A percentile compares a stretch with the other conserved stretches of the same genome.
phyloP scores from a whole-genome alignment of 106 monocot species.

The Phalaenopsis equestris region DNA sequence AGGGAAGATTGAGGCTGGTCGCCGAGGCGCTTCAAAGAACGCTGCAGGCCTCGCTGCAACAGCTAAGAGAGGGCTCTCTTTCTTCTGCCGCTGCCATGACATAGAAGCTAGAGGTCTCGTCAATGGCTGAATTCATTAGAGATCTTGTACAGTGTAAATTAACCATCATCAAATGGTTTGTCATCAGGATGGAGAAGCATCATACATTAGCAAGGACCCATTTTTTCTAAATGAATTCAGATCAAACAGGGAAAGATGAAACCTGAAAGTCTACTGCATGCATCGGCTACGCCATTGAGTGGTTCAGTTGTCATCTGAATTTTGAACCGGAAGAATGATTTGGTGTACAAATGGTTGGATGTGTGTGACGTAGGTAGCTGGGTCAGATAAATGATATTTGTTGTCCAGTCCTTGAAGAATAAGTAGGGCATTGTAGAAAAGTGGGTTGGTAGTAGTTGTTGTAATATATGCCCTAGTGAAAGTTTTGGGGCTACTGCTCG shows the following conservation, averaged over 20 bases:
- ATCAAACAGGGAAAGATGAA: no score
- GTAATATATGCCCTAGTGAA: constrained; percentile 1
- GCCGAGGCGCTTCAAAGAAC: constrained; percentile 67
- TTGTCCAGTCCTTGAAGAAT: background rate
- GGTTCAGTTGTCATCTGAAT: background rate
- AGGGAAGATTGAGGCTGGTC: constrained; percentile 65
- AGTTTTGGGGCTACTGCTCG: background rate
- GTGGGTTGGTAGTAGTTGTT: background rate
- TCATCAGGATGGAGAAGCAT: background rate
- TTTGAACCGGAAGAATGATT: background rate
- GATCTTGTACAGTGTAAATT: background rate
- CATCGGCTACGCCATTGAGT: no score
- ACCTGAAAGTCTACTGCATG: no score
- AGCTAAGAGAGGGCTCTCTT: constrained; percentile 55
- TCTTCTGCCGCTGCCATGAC: constrained; percentile 34
- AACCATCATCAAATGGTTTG: background rate
- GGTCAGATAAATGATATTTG: background rate
- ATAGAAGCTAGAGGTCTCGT: background rate
- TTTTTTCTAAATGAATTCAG: no score
- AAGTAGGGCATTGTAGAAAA: background rate
- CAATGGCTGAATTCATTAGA: no score
- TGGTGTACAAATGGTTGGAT: background rate
- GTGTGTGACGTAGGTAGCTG: background rate
- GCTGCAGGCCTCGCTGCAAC: constrained; percentile 65
- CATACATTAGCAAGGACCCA: background rate